Base-by-base conservation (phyloP, 805 yeast species). In the Clavispora santaluciae region DNA sequence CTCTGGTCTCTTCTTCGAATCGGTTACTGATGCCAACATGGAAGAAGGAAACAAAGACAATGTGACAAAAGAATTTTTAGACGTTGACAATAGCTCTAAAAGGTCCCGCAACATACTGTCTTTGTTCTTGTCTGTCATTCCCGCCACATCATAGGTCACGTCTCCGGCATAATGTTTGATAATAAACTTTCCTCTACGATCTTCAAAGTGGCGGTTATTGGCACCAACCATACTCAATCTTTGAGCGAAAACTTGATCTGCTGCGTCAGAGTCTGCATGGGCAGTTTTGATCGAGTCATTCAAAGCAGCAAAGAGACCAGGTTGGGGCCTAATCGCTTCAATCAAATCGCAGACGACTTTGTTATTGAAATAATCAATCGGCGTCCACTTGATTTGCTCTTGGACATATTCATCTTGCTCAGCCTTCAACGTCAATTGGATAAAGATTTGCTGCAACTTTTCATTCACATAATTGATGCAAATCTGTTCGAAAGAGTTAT, bases 151-250 rank as follows among this genome's bases (percentile, higher is more conserved):
- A 59, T 93, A 93, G 10, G 89, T 85, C 36, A 93, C 99, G 67
- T 93, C 99, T 59, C 99, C 99, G 17, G 99, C 99, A 68, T 93
- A 93, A 66, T 93, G 99, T 66, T 87, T 90, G 57, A 93, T 79
- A 41, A 93, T 69, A 52, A 93, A 93, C 61, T 93, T 91, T 24
- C 82, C 77, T 48, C 86, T 81, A 57, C 99, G 81, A 54, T 86
- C 76, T 55, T 90, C 96, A 59, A 93, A 89, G 61, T 93, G 95
- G 18, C 86, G 83, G 61, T 89, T 90, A 17, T 76, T 64, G 6
- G 89, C 71, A 7, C 73, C 73, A 43, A 93, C 86, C 79, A 86
- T 74, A 51, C 88, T 86, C 55, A 93, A 73, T 64, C 97, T 78
- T 70, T 88, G 96, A 13, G 93, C 85, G 64, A 93, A 93, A 1